Percentiles rank a stretch among this genome's conserved stretches.
These are phyloP conservation scores for Aspergillus hancockii DNA, from an alignment of 495 filamentous ascomycete genomes.

Conservation along the genomic window DNA sequence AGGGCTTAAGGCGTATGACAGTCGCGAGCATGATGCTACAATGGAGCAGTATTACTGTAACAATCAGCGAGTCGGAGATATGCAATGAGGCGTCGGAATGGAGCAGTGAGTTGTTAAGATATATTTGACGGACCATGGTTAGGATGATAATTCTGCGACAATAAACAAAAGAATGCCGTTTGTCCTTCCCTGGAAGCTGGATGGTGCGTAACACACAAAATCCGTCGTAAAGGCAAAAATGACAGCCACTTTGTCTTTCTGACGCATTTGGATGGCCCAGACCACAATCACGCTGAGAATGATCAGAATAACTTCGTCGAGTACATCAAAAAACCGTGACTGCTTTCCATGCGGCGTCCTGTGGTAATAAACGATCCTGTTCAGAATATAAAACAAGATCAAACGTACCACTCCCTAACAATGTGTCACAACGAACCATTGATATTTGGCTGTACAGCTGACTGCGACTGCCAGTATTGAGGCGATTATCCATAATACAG, in stretches of 20 bases:
- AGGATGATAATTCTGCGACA: neutral
- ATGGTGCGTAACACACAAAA: conserved; percentile 27
- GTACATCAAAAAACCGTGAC: neutral
- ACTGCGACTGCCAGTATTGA: neutral
- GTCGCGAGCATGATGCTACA: no score
- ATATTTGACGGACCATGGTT: neutral
- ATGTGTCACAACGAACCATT: neutral
- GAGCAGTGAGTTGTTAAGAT: neutral
- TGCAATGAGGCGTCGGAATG: neutral
- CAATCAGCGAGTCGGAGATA: neutral
- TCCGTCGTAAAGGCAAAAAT: conserved; percentile 37
- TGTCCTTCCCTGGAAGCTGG: no score
- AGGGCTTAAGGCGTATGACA: no score
- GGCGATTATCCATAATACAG: neutral
- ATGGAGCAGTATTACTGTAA: no score
- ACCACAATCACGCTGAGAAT: conserved; percentile 35
- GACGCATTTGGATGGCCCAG: conserved; percentile 34
- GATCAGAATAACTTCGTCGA: conserved; percentile 9
- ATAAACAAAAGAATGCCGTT: no score
- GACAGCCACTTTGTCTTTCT: conserved; percentile 33
- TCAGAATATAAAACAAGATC: neutral
- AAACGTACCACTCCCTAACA: neutral
- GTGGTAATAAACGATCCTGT: neutral
- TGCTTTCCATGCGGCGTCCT: conserved; percentile 1
- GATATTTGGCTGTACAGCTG: neutral